Conservation (phyloP, 2,329 filamentous ascomycete genomes). For the Fusarium sp. region DNA sequence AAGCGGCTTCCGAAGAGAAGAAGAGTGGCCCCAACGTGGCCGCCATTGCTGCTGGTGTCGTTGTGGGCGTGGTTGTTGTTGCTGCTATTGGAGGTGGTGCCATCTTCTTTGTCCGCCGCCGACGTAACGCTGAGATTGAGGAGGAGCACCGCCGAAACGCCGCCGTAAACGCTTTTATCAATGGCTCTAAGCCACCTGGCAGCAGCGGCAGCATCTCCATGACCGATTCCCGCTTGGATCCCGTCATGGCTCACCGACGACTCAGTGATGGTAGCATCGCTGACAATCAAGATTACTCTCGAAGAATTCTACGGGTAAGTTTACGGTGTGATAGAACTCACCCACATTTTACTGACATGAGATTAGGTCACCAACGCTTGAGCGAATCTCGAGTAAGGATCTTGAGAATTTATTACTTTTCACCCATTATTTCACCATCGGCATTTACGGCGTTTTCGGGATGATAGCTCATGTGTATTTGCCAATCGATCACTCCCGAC, state of each 20-base stretch:
- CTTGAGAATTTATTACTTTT: slow-evolving; percentile 10
- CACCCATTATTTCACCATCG: slow-evolving; percentile 40
- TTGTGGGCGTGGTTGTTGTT: slow-evolving; percentile 81
- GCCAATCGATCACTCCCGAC: slow-evolving; percentile 46
- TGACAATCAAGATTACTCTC: slow-evolving; percentile 96
- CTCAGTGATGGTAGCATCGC: slow-evolving; percentile 96
- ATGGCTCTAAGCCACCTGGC: slow-evolving; percentile 69
- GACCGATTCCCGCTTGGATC: slow-evolving; percentile 86
- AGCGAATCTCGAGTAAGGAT: slow-evolving; percentile 43
- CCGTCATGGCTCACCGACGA: slow-evolving; percentile 83
- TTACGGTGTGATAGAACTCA: neutral
- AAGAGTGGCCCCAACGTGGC: slow-evolving; percentile 72
- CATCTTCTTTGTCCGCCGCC: slow-evolving; percentile 80
- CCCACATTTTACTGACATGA: neutral
- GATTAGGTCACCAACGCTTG: slow-evolving; percentile 68
- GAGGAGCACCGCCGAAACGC: slow-evolving; percentile 86
- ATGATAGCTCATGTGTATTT: slow-evolving; percentile 53
- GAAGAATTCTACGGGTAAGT: slow-evolving; percentile 89
- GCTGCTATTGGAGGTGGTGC: slow-evolving; percentile 73
- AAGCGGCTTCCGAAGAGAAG: neutral
- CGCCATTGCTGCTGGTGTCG: slow-evolving; percentile 87
- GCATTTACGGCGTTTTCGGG: slow-evolving; percentile 57
- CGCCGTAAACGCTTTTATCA: slow-evolving; percentile 80
- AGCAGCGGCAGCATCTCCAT: slow-evolving; percentile 75
- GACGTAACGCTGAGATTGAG: slow-evolving; percentile 80